phyloP scores from a whole-genome alignment of 2,329 filamentous ascomycete species.

The Paecilomyces sp. region DNA sequence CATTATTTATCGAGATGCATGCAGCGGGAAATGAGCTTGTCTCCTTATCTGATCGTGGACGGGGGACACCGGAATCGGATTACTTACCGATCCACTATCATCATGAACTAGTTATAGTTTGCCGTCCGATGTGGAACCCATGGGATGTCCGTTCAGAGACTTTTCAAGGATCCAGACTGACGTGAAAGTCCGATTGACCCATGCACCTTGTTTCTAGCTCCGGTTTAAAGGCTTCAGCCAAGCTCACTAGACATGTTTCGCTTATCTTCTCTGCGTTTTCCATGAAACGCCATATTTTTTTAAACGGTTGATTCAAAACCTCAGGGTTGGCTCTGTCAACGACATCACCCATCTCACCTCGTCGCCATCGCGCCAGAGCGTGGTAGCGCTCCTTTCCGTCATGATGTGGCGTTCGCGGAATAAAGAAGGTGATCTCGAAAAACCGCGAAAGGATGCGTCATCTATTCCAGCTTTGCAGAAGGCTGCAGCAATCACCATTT shows the following conservation, averaged over 20 bases:
- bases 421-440: background rate
- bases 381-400: background rate
- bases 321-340: background rate
- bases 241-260: background rate
- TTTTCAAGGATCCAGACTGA: background rate
- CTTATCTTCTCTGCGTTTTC: background rate
- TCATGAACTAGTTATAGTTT: background rate
- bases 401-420: background rate
- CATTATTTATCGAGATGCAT: background rate
- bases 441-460: background rate
- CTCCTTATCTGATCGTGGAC: background rate
- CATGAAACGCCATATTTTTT: background rate
- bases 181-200: background rate
- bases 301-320: background rate
- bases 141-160: background rate
- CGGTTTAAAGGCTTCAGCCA: background rate
- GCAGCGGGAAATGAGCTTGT: background rate
- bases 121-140: background rate
- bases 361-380: background rate
- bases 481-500: background rate
- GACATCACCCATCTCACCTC: background rate
- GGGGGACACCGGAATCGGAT: background rate
- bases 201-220: background rate
- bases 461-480: background rate
- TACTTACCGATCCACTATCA: background rate